phyloP scores from a whole-genome alignment of 1,284 basidiomycete species.

The Caloboletus inedulis region DNA sequence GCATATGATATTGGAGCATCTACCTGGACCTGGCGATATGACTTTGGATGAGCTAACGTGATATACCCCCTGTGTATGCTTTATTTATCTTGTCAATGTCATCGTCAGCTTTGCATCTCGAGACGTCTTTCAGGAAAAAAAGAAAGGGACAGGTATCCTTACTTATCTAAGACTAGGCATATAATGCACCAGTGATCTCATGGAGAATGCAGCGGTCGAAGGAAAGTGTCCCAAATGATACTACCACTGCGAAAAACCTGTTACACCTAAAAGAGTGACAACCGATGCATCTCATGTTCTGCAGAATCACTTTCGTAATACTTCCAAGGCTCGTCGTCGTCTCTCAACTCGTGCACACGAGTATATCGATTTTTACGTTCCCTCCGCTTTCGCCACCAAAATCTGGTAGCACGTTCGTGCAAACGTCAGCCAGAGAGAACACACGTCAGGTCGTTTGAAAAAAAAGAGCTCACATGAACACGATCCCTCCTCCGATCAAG shows the following conservation, averaged over 20 bases:
- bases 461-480: conserved; percentile 26
- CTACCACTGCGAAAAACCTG: background rate
- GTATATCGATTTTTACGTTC: conserved; percentile 24
- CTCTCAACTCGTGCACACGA: conserved; percentile 28
- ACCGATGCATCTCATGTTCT: conserved; percentile 16
- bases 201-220: background rate
- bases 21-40: conserved; percentile 47
- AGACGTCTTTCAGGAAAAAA: background rate
- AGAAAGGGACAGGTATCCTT: too few species aligned
- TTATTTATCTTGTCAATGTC: conserved; percentile 4
- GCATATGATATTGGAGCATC: conserved; percentile 21
- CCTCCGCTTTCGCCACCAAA: conserved; percentile 28
- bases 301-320: conserved; percentile 20
- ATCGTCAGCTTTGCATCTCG: background rate
- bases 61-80: conserved; percentile 14
- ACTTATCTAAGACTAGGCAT: background rate
- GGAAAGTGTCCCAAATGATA: background rate
- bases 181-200: background rate
- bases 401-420: conserved; percentile 17
- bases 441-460: too few species aligned
- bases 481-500: conserved; percentile 19
- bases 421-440: conserved; percentile 1
- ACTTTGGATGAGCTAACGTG: conserved; percentile 56
- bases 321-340: conserved; percentile 34
- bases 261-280: conserved; percentile 5